Conservation (phyloP, 2,329 filamentous ascomycete genomes). For the Hypoxylon sp. region DNA sequence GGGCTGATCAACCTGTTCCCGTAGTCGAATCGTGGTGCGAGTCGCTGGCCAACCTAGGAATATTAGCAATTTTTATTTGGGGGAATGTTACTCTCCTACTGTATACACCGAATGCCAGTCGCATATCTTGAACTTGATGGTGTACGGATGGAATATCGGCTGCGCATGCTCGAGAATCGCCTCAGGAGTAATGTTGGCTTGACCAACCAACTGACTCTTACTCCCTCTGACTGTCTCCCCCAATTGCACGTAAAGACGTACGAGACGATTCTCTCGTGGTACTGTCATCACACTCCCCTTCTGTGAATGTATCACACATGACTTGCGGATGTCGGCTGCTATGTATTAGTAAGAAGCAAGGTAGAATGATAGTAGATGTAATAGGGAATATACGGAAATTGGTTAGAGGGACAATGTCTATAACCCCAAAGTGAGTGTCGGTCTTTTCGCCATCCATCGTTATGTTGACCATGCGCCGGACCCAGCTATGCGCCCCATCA, state of each 20-base stretch:
- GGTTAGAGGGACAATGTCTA: background rate
- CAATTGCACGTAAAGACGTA: background rate
- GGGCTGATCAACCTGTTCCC: conserved; percentile 46
- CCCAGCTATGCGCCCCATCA: conserved; percentile 5
- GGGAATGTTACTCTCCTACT: background rate
- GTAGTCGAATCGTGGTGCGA: conserved; percentile 45
- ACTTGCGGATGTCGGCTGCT: conserved; percentile 1
- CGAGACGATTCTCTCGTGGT: conserved; percentile 4
- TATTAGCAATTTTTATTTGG: background rate
- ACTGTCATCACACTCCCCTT: background rate
- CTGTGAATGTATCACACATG: background rate
- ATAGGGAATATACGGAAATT: background rate
- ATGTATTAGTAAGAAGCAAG: background rate
- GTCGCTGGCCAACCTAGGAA: background rate
- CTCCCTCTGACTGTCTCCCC: background rate
- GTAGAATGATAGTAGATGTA: background rate
- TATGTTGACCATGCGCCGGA: background rate
- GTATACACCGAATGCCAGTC: conserved; percentile 1
- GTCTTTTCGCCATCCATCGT: background rate
- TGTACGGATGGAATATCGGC: background rate
- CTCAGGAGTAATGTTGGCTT: conserved; percentile 1
- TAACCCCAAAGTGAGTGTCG: conserved; percentile 1
- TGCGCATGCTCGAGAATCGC: background rate
- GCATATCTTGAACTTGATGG: background rate
- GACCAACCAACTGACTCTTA: background rate